Conservation (phyloP, 495 filamentous ascomycete genomes). For the Lasiosphaeriaceae sp. region DNA sequence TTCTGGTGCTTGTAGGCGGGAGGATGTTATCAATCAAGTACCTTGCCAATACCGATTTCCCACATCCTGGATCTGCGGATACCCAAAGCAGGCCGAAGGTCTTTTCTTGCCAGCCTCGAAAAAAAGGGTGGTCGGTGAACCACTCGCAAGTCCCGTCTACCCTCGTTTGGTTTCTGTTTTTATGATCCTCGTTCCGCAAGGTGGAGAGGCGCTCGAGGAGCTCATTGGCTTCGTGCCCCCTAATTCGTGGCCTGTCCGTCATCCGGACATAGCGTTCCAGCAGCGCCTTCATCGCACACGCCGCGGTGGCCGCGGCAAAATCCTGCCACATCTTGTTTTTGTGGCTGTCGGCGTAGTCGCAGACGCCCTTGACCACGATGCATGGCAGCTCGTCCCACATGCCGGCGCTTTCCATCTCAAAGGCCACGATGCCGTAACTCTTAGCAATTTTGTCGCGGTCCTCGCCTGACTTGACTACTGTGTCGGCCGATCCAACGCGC, state of each 20-base stretch:
- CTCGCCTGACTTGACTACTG: slow-evolving; percentile 25
- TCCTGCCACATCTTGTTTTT: slow-evolving; percentile 43
- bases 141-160: slow-evolving; percentile 40
- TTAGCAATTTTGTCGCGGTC: slow-evolving; percentile 23
- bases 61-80: slow-evolving; percentile 52
- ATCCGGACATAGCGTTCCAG: slow-evolving; percentile 1
- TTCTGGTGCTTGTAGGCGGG: slow-evolving; percentile 13
- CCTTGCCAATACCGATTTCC: slow-evolving; percentile 50
- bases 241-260: not conserved
- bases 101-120: slow-evolving; percentile 29
- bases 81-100: slow-evolving; percentile 36
- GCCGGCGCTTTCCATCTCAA: slow-evolving; percentile 46
- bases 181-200: slow-evolving; percentile 21
- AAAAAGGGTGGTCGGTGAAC: slow-evolving; percentile 32
- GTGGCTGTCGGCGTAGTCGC: slow-evolving; percentile 44
- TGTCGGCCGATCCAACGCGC: slow-evolving; percentile 24
- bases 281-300: slow-evolving; percentile 19
- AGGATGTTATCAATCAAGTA: slow-evolving; percentile 39
- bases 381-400: slow-evolving; percentile 34
- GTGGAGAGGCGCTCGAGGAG: not conserved
- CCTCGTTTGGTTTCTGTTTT: slow-evolving; percentile 34
- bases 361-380: slow-evolving; percentile 39
- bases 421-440: slow-evolving; percentile 28
- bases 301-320: slow-evolving; percentile 38
- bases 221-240: not conserved